A percentile compares a stretch with the other conserved stretches of the same genome.
Evolutionary conservation across 2,329 filamentous ascomycete genomes (phyloP).

Genomic region (Cordyceps javanica): DNA sequence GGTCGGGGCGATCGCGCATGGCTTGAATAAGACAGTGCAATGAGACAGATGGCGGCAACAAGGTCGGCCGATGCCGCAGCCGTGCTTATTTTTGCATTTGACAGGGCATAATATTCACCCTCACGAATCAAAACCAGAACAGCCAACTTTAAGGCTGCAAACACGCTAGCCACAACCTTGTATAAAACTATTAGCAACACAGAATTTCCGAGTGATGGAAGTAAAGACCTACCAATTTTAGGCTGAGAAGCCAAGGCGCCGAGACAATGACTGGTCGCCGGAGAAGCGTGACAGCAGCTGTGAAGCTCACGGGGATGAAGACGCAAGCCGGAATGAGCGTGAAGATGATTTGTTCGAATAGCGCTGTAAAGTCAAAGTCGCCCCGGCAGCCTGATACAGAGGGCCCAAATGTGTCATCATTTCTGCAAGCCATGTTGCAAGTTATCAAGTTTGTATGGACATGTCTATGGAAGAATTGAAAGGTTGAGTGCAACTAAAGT

Average conservation of each 20-base stretch:
- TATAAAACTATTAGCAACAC: neutral
- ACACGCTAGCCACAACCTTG: neutral
- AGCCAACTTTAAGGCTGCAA: neutral
- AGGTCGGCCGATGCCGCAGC: neutral
- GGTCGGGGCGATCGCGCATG: neutral
- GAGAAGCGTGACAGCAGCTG: neutral
- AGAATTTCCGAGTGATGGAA: neutral
- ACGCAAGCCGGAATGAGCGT: neutral
- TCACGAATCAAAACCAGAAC: neutral
- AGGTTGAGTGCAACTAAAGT: neutral
- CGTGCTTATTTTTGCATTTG: neutral
- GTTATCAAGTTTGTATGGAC: neutral
- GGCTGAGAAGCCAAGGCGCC: neutral
- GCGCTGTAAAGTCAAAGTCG: constrained; percentile 8
- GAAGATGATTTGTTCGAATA: constrained; percentile 5
- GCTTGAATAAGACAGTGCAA: neutral
- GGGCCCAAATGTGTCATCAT: constrained; percentile 1
- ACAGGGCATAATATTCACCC: neutral
- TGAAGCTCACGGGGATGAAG: constrained; percentile 1
- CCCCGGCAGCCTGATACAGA: neutral
- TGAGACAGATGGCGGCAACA: neutral
- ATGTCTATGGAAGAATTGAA: too few species aligned
- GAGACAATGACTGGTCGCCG: neutral
- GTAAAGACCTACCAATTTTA: neutral
- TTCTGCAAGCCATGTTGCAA: neutral